phyloP scores from a whole-genome alignment of 2,329 filamentous ascomycete species.

The Clonostachys rhizophaga region DNA sequence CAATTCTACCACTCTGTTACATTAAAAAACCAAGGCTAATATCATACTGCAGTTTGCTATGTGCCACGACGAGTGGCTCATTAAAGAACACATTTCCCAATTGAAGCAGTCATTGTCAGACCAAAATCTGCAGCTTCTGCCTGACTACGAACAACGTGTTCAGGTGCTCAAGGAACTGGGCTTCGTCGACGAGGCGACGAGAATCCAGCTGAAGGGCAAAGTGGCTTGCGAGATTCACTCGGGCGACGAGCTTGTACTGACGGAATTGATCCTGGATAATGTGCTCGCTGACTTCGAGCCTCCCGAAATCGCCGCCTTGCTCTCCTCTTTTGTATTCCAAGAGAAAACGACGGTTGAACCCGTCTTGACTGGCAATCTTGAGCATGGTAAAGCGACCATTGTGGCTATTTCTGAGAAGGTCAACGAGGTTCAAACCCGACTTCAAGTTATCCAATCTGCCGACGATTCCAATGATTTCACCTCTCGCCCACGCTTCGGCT shows the following conservation, averaged over 20 bases:
- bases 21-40: background rate
- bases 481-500: conserved; percentile 79
- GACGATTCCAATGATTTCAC: conserved; percentile 94
- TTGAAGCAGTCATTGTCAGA: conserved; percentile 88
- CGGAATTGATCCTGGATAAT: conserved; percentile 94
- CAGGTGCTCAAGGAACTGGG: conserved; percentile 85
- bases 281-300: conserved; percentile 93
- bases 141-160: conserved; percentile 94
- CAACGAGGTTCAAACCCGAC: conserved; percentile 80
- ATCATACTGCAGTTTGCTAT: conserved; percentile 73
- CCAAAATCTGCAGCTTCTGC: conserved; percentile 90
- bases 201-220: conserved; percentile 95
- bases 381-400: conserved; percentile 80
- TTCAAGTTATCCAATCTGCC: conserved; percentile 86
- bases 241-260: conserved; percentile 91
- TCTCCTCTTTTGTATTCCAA: conserved; percentile 95
- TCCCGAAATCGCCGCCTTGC: conserved; percentile 89
- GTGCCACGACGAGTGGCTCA: conserved; percentile 94
- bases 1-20: background rate
- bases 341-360: conserved; percentile 87
- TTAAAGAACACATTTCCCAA: conserved; percentile 87
- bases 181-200: conserved; percentile 82
- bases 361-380: conserved; percentile 74
- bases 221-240: conserved; percentile 98
- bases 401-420: conserved; percentile 89